A percentile compares a stretch with the other conserved stretches of the same genome.
phyloP scores from a whole-genome alignment of 2,329 filamentous ascomycete genomes.

The Tolypocladium album region DNA sequence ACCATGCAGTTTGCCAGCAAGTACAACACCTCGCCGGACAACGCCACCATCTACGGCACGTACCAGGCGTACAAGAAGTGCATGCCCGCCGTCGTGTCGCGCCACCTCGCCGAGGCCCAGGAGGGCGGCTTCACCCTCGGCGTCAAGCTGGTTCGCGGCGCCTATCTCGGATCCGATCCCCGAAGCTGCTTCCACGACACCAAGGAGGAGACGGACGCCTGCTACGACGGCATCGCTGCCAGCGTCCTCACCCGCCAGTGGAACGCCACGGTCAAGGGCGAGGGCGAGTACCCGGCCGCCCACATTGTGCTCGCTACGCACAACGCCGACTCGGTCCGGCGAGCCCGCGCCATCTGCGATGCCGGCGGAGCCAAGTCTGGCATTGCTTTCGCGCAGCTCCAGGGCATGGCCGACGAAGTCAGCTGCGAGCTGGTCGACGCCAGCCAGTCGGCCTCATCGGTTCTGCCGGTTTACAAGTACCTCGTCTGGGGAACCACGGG shows the following conservation, averaged over 20 bases:
- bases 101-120: conserved; percentile 48
- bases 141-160: conserved; percentile 66
- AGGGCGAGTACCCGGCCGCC: conserved; percentile 41
- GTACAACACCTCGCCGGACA: conserved; percentile 56
- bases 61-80: conserved; percentile 70
- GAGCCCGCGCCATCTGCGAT: conserved; percentile 41
- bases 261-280: conserved; percentile 22
- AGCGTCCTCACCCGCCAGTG: conserved; percentile 51
- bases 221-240: conserved; percentile 62
- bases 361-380: conserved; percentile 27
- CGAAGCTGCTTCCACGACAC: conserved; percentile 61
- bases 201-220: conserved; percentile 58
- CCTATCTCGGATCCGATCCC: conserved; percentile 61
- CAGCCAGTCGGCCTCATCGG: conserved; percentile 15
- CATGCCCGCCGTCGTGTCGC: conserved; percentile 42
- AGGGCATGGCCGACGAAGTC: conserved; percentile 94
- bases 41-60: conserved; percentile 67
- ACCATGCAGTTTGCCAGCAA: conserved; percentile 64
- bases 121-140: conserved; percentile 55
- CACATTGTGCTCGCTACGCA: conserved; percentile 71
- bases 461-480: conserved; percentile 58
- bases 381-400: conserved; percentile 55
- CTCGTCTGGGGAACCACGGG: conserved; percentile 59
- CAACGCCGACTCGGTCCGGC: conserved; percentile 61
- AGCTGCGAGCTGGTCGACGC: conserved; percentile 49